These are phyloP conservation scores for Podospora pseudopauciseta DNA, from an alignment of 495 filamentous ascomycete species.

Conservation along the genomic window DNA sequence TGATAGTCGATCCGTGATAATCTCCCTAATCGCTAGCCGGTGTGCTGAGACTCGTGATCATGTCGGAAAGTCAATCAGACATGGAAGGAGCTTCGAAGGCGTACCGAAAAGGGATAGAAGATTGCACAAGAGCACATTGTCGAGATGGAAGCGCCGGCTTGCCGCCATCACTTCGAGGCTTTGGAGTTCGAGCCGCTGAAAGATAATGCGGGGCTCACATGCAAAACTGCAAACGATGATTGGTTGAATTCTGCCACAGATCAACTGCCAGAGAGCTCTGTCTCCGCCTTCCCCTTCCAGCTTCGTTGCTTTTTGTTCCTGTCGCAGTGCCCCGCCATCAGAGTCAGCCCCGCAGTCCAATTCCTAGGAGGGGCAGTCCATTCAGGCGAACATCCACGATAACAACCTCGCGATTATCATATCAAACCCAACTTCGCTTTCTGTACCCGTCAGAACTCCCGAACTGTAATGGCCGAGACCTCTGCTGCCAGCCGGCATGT, in stretches of 20 bases:
- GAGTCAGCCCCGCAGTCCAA: conserved; percentile 19
- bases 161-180: not conserved
- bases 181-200: not conserved
- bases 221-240: not conserved
- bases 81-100: not conserved
- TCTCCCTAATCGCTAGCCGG: not conserved
- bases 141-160: not conserved
- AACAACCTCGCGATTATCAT: conserved; percentile 2
- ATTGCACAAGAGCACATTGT: not conserved
- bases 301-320: not conserved
- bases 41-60: not conserved
- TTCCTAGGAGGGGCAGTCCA: conserved; percentile 21
- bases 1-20: not conserved
- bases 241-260: not conserved
- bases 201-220: not conserved
- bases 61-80: not conserved
- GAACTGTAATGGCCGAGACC: conserved; percentile 28
- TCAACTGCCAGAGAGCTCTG: not conserved
- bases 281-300: conserved; percentile 8
- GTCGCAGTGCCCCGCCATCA: conserved; percentile 23
- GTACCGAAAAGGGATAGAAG: not conserved
- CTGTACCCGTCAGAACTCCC: not conserved
- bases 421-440: conserved; percentile 4
- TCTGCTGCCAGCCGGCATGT: conserved; percentile 25
- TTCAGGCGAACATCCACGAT: conserved; percentile 10